These are phyloP conservation scores for Calonectria crousiana DNA, from an alignment of 2,329 filamentous ascomycete genomes.

Conservation along the genomic window DNA sequence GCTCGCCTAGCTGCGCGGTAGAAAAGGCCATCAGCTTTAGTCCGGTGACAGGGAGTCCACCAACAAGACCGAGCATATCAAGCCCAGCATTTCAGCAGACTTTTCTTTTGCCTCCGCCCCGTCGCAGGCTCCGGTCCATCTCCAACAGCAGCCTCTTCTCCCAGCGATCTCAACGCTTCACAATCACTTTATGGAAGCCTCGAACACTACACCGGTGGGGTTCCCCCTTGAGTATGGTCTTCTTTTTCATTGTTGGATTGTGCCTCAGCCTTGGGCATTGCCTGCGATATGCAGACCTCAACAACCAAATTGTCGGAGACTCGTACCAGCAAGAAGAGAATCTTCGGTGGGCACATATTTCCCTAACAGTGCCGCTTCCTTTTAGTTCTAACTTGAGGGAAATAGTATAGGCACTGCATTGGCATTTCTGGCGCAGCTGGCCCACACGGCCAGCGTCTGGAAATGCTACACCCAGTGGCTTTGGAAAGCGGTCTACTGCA, in stretches of 20 bases:
- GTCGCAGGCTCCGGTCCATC: not conserved
- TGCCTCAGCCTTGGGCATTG: not conserved
- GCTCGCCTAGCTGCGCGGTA: not conserved
- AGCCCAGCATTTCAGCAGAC: not conserved
- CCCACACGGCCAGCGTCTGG: conserved; percentile 20
- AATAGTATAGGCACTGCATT: not conserved
- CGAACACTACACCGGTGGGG: not conserved
- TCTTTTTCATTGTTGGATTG: not conserved
- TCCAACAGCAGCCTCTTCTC: not conserved
- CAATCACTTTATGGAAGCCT: not conserved
- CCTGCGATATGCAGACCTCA: not conserved
- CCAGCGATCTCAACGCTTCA: not conserved
- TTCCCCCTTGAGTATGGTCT: not conserved
- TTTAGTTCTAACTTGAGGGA: not conserved
- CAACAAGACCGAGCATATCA: not conserved
- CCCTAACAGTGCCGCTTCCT: not conserved
- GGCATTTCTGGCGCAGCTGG: conserved; percentile 9
- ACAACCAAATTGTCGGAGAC: not conserved
- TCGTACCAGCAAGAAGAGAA: not conserved
- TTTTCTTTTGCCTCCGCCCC: not conserved
- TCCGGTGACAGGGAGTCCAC: not conserved
- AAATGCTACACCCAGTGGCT: conserved; percentile 23
- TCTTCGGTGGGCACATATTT: not conserved
- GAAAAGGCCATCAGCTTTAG: not conserved
- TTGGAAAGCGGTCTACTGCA: conserved; percentile 18